Conservation (phyloP, 106 monocot species). For the Dioscorea zingiberensis region DNA sequence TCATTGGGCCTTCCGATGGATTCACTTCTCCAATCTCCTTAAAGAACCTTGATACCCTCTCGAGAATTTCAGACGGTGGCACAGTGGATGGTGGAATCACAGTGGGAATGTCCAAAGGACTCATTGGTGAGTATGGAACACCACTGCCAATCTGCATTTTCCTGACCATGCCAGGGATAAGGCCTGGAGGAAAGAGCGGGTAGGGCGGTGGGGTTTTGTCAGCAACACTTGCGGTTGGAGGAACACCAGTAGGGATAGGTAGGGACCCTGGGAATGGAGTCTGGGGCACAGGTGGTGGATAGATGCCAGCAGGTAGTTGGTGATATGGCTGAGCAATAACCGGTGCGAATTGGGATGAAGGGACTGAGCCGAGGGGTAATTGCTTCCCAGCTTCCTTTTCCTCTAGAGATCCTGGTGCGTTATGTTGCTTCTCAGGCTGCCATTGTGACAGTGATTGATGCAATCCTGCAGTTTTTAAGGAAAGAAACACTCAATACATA, state of each 20-base stretch:
- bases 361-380: slow-evolving; percentile 7
- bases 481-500: background rate
- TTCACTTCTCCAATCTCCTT: slow-evolving; percentile 89
- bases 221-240: slow-evolving; percentile 1
- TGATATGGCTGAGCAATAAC: slow-evolving; percentile 15
- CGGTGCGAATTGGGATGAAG: slow-evolving; percentile 29
- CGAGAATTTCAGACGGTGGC: slow-evolving; percentile 65
- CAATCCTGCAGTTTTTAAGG: slow-evolving; percentile 21
- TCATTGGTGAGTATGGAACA: slow-evolving; percentile 91
- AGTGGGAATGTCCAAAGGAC: slow-evolving; percentile 92
- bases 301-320: slow-evolving; percentile 30
- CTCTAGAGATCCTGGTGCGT: slow-evolving; percentile 7
- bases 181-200: slow-evolving; percentile 90
- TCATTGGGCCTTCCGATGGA: slow-evolving; percentile 75
- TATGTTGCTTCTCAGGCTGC: slow-evolving; percentile 24
- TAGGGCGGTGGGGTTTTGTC: slow-evolving; percentile 73
- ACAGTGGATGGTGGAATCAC: slow-evolving; percentile 82
- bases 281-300: slow-evolving; percentile 25
- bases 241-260: slow-evolving; percentile 17
- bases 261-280: slow-evolving; percentile 33
- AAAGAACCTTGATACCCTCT: slow-evolving; percentile 72
- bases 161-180: slow-evolving; percentile 97
- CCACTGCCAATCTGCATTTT: slow-evolving; percentile 97
- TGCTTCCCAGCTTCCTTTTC: slow-evolving; percentile 23
- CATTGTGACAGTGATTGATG: slow-evolving; percentile 21